Conservation (phyloP, 176 grass and related monocot genomes). For the Zea mays region Zm-B73-REFERENCE-NAM-5.0 NC_050098.1:121271001-121271500, state of each 20-base stretch:
- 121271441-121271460: slow-evolving; percentile 41
- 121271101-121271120: slow-evolving; percentile 71
- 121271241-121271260: slow-evolving; percentile 53
- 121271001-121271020: slow-evolving; percentile 77
- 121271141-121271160: slow-evolving; percentile 67
- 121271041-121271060: slow-evolving; percentile 80
- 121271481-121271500: slow-evolving; percentile 30
- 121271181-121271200: slow-evolving; percentile 52
- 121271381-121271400: slow-evolving; percentile 73
- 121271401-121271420: slow-evolving; percentile 65
- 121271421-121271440: slow-evolving; percentile 49
- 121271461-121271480: slow-evolving; percentile 40
- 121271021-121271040: slow-evolving; percentile 69
- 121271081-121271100: slow-evolving; percentile 3
- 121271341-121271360: neutral
- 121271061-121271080: slow-evolving; percentile 50
- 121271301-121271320: slow-evolving; percentile 70
- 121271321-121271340: slow-evolving; percentile 3
- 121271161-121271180: slow-evolving; percentile 73
- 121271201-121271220: slow-evolving; percentile 45
- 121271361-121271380: slow-evolving; percentile 39
- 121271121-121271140: slow-evolving; percentile 70
- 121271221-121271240: slow-evolving; percentile 59
- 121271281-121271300: slow-evolving; percentile 69
- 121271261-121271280: slow-evolving; percentile 64